phyloP scores from a whole-genome alignment of 768 basidiomycete species.

The Mycena leptocephala region DNA sequence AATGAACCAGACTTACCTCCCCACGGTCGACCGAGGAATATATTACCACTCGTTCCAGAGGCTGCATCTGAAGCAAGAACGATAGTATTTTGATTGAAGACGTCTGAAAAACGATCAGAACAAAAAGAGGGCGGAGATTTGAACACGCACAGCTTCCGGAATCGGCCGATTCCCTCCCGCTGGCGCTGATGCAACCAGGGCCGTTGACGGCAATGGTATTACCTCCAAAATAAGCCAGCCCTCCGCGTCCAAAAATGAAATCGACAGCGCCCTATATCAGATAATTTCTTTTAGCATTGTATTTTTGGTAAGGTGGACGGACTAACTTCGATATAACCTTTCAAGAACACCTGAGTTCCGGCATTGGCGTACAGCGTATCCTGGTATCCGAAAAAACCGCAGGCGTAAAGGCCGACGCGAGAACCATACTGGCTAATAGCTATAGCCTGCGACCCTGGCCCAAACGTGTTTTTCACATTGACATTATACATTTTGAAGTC shows the following conservation, averaged over 20 bases:
- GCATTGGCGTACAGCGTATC: constrained; percentile 63
- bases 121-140: neutral
- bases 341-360: constrained; percentile 66
- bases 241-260: constrained; percentile 65
- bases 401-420: constrained; percentile 62
- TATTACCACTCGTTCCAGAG: constrained; percentile 52
- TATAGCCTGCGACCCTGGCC: constrained; percentile 62
- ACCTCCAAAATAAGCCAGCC: constrained; percentile 63
- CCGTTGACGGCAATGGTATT: constrained; percentile 64
- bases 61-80: constrained; percentile 58
- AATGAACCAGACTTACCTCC: constrained; percentile 44
- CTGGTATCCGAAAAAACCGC: constrained; percentile 64
- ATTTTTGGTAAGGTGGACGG: neutral
- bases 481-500: constrained; percentile 68
- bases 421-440: constrained; percentile 67
- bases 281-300: neutral
- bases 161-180: constrained; percentile 63
- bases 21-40: constrained; percentile 68
- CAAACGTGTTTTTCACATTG: constrained; percentile 65
- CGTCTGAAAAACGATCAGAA: constrained; percentile 45
- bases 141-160: constrained; percentile 60
- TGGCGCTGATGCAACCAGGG: constrained; percentile 65
- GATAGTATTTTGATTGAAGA: constrained; percentile 63
- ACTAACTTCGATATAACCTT: constrained; percentile 63
- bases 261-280: constrained; percentile 60